Conservation (phyloP, 768 basidiomycete genomes). For the Boletus tomentosulus region DNA sequence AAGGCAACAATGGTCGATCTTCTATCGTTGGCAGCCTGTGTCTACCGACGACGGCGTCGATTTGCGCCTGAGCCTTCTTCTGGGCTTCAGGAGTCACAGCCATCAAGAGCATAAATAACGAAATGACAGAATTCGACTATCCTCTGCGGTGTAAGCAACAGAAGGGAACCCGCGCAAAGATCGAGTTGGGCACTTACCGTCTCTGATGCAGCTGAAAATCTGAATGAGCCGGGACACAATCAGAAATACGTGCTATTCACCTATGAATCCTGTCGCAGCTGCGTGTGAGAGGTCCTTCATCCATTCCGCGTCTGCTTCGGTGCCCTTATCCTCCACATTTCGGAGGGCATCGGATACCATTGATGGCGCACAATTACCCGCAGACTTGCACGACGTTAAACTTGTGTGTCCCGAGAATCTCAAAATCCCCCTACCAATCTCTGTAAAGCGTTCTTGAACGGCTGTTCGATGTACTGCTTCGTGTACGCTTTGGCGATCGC, state of each 20-base stretch:
- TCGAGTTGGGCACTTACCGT: conserved; percentile 9
- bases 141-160: background rate
- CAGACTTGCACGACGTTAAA: conserved; percentile 8
- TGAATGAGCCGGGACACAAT: background rate
- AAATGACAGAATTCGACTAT: conserved; percentile 25
- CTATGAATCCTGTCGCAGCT: conserved; percentile 22
- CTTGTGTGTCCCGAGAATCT: background rate
- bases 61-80: conserved; percentile 21
- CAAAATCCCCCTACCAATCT: conserved; percentile 11
- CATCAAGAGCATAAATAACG: conserved; percentile 20
- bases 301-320: background rate
- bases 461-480: conserved; percentile 13
- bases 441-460: conserved; percentile 15
- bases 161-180: background rate
- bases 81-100: conserved; percentile 10
- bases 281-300: conserved; percentile 17
- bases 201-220: conserved; percentile 15
- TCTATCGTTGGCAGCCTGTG: conserved; percentile 11
- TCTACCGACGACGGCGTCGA: conserved; percentile 14
- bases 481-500: conserved; percentile 9
- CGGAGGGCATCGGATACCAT: conserved; percentile 21
- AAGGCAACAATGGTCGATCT: conserved; percentile 18
- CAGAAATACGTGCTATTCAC: background rate
- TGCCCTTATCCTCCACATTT: conserved; percentile 6
- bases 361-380: conserved; percentile 7